Conservation (phyloP, 306 rosid genomes). For the Senna siamea region DNA sequence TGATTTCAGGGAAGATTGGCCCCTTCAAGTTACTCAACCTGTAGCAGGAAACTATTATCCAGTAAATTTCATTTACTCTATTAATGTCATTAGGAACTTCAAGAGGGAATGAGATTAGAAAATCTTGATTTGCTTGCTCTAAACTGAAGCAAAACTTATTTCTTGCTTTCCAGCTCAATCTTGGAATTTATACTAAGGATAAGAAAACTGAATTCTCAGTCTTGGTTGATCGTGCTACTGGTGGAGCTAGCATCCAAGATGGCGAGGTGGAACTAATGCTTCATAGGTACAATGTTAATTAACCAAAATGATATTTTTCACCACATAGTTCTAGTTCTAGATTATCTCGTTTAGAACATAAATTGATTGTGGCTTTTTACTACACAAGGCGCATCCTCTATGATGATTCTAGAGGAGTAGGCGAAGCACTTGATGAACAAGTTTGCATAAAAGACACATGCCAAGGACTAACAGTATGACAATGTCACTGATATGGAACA, state of each 20-base stretch:
- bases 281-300: slow-evolving; percentile 61
- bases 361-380: slow-evolving; percentile 20
- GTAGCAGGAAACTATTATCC: slow-evolving; percentile 95
- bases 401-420: slow-evolving; percentile 78
- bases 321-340: slow-evolving; percentile 9
- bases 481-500: neutral
- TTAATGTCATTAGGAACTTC: slow-evolving; percentile 9
- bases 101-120: neutral
- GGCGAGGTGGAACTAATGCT: slow-evolving; percentile 92
- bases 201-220: slow-evolving; percentile 76
- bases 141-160: slow-evolving; percentile 1
- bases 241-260: slow-evolving; percentile 81
- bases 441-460: slow-evolving; percentile 54
- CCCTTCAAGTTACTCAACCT: slow-evolving; percentile 76
- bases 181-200: slow-evolving; percentile 76
- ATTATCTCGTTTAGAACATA: neutral
- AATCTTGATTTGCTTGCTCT: slow-evolving; percentile 2
- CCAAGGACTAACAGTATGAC: slow-evolving; percentile 59
- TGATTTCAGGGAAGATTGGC: slow-evolving; percentile 81
- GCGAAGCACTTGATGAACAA: slow-evolving; percentile 79
- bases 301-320: neutral
- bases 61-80: slow-evolving; percentile 49
- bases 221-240: slow-evolving; percentile 88
- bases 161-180: slow-evolving; percentile 65
- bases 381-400: slow-evolving; percentile 59